Evolutionary conservation across 441 rosid species (phyloP).

Genomic region (Corymbia citriodora): DNA sequence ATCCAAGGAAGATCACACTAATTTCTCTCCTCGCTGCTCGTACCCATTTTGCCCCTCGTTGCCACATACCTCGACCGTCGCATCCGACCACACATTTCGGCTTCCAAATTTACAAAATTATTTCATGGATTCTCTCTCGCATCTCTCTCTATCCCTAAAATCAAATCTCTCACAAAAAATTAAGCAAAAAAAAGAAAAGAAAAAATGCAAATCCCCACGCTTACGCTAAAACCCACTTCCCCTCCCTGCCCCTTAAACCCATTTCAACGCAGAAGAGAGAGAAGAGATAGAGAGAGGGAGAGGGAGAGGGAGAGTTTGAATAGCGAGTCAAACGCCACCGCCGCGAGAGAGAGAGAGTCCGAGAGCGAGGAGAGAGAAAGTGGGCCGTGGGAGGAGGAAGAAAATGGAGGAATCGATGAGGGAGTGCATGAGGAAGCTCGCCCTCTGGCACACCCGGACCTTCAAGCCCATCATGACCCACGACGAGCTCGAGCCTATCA

Average conservation of each 20-base stretch:
- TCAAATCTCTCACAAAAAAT: background rate
- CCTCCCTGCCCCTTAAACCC: background rate
- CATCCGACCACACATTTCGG: background rate
- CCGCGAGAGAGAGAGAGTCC: background rate
- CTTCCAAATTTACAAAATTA: background rate
- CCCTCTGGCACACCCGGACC: conserved; percentile 47
- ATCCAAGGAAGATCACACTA: background rate
- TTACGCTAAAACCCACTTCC: background rate
- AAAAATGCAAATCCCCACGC: background rate
- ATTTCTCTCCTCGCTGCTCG: background rate
- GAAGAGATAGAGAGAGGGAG: background rate
- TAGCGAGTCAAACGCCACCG: background rate
- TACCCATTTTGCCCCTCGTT: background rate
- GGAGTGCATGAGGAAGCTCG: conserved; percentile 36
- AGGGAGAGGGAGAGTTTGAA: background rate
- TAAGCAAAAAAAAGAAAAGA: background rate
- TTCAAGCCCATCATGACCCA: conserved; percentile 50
- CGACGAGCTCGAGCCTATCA: conserved; percentile 49
- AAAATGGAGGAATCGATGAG: conserved; percentile 27
- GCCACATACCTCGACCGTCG: background rate
- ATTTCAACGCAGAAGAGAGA: background rate
- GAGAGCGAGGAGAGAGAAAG: background rate
- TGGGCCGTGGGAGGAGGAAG: background rate
- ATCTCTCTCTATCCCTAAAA: background rate
- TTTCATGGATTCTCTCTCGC: background rate